A percentile compares a stretch with the other conserved stretches of the same genome.
Conservation (phyloP, 345 rosid species). For the Aegle marmelos region DNA sequence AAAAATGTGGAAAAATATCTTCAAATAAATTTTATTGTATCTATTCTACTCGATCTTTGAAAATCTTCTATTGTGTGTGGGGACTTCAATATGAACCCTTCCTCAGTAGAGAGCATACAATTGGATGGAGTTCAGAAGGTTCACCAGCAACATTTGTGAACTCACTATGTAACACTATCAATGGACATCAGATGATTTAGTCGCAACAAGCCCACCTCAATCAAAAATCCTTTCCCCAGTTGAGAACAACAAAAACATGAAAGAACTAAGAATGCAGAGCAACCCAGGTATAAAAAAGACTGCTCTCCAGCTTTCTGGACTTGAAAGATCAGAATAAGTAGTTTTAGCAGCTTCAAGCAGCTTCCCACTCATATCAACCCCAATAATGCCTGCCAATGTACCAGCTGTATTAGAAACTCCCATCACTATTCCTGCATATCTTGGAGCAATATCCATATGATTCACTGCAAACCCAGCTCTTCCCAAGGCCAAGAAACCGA, state of each 20-base stretch:
- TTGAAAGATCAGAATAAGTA: constrained; percentile 68
- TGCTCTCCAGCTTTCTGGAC: constrained; percentile 91
- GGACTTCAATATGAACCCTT: constrained; percentile 9
- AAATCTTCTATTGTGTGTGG: constrained; percentile 3
- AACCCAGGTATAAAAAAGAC: constrained; percentile 87
- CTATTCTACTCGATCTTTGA: constrained; percentile 3
- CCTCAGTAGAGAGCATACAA: not conserved
- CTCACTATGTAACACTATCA: not conserved
- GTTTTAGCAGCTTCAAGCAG: constrained; percentile 87
- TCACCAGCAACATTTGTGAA: not conserved
- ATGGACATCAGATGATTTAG: not conserved
- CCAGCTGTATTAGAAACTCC: constrained; percentile 98
- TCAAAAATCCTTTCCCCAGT: constrained; percentile 96
- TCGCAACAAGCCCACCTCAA: constrained; percentile 31
- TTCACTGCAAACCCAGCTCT: constrained; percentile 99
- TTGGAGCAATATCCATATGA: constrained; percentile 98
- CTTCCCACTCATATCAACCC: constrained; percentile 82
- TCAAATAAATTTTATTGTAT: not conserved
- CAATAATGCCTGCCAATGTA: constrained; percentile 88
- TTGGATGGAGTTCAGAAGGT: not conserved
- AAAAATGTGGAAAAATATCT: not conserved
- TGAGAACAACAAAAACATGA: constrained; percentile 70
- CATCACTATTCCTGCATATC: constrained; percentile 95
- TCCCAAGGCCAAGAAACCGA: constrained; percentile 87
- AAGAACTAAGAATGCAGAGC: constrained; percentile 77